Percentiles rank a stretch among this genome's conserved stretches.
Evolutionary conservation across 441 rosid species (phyloP).

Genomic region (Flueggea neowawraea): DNA sequence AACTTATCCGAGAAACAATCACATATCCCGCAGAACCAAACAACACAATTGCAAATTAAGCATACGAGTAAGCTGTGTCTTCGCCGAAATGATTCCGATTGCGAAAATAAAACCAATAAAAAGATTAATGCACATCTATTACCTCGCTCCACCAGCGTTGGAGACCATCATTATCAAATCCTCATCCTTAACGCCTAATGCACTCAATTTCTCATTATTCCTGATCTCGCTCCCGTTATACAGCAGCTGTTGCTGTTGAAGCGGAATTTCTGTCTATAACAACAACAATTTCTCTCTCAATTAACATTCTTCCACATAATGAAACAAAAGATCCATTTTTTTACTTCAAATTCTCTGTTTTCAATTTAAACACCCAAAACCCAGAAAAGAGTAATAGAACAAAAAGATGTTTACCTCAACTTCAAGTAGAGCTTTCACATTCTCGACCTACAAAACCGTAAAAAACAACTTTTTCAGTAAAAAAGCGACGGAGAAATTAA

Average conservation of each 20-base stretch:
- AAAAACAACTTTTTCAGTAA: neutral
- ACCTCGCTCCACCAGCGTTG: constrained; percentile 11
- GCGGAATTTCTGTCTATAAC: constrained; percentile 74
- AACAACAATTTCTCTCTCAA: constrained; percentile 1
- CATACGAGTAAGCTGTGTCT: no score
- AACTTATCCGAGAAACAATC: no score
- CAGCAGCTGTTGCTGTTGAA: constrained; percentile 87
- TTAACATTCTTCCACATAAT: no score
- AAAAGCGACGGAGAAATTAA: no score
- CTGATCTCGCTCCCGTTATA: constrained; percentile 80
- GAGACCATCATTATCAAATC: constrained; percentile 95
- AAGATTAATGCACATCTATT: no score
- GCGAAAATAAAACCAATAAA: no score
- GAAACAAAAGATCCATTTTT: no score
- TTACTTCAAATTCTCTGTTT: no score
- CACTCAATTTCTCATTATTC: constrained; percentile 77
- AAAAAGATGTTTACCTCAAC: constrained; percentile 63
- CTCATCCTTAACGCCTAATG: constrained; percentile 81
- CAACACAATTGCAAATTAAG: no score
- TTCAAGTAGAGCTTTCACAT: constrained; percentile 92
- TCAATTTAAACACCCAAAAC: neutral
- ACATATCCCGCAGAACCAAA: no score
- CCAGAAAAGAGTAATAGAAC: constrained; percentile 1
- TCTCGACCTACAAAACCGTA: constrained; percentile 83
- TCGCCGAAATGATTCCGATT: no score